Evolutionary conservation across 1,139 yeast genomes (phyloP).

Genomic region (Candida freyschussii): DNA sequence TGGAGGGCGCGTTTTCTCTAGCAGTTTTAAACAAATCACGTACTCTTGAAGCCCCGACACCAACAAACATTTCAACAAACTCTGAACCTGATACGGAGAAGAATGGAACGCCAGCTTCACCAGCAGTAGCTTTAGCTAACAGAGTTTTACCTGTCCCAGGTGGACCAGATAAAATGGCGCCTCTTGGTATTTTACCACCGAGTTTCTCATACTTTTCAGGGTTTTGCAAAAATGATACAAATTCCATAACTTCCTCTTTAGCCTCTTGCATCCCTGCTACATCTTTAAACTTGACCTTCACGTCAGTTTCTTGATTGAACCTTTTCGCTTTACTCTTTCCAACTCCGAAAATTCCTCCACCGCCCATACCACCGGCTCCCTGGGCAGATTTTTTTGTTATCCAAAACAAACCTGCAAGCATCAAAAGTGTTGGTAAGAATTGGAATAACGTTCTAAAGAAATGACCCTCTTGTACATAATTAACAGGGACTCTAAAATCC

Average conservation of each 20-base stretch:
- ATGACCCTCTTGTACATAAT: slow-evolving; percentile 67
- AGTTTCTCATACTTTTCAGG: slow-evolving; percentile 85
- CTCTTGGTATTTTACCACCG: slow-evolving; percentile 97
- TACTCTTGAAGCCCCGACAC: slow-evolving; percentile 97
- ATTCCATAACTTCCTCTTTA: slow-evolving; percentile 97
- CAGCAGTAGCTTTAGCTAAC: slow-evolving; percentile 98
- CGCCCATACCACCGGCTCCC: slow-evolving; percentile 50
- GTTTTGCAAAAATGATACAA: slow-evolving; percentile 84
- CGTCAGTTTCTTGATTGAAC: slow-evolving; percentile 88
- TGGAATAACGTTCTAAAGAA: slow-evolving; percentile 60
- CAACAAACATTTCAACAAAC: slow-evolving; percentile 97
- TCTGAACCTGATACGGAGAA: slow-evolving; percentile 96
- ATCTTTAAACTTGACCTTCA: slow-evolving; percentile 82
- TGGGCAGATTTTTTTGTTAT: slow-evolving; percentile 48
- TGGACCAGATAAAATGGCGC: slow-evolving; percentile 97
- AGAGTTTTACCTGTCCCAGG: slow-evolving; percentile 99
- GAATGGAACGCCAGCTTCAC: slow-evolving; percentile 97
- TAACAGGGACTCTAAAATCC: slow-evolving; percentile 74
- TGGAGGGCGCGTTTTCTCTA: slow-evolving; percentile 87
- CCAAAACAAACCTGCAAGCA: slow-evolving; percentile 82
- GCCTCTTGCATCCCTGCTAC: slow-evolving; percentile 98
- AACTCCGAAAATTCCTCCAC: slow-evolving; percentile 49
- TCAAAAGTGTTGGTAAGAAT: slow-evolving; percentile 75
- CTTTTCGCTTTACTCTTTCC: slow-evolving; percentile 89
- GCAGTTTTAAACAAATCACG: slow-evolving; percentile 93